Evolutionary conservation across 495 filamentous ascomycete genomes (phyloP), one percentile per base, ranked within the genome.

Genomic region (Penicillium coffeae): DNA sequence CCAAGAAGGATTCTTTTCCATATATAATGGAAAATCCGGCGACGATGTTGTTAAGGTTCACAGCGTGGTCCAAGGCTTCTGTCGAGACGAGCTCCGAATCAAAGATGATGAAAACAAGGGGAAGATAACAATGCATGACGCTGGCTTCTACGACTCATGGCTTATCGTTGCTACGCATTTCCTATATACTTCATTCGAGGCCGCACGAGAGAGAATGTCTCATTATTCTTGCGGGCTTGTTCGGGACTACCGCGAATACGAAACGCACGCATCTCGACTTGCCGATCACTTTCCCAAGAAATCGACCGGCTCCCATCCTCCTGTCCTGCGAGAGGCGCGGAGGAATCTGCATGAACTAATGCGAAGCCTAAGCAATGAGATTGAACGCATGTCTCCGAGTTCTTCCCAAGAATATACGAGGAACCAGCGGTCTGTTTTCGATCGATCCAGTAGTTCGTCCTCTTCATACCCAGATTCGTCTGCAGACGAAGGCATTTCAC

Each of bases 51-150:
- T 92, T 25, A 82, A 85, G 25, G 75, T 92, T 35, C 87, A 90
- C 60, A 84, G 79, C 25, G 86, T 92, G 1, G 85, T 90, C 5
- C 89, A 92, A 58, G 84, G 80, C 0, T 90, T 90, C 45, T 89
- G 87, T 49, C 78, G 86, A 14, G 85, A 89, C 55, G 76, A 79
- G 18, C 66, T 93, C 3, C 74, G 75, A 16, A 75, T 78, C 43
- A 68, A 60, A 51, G 74, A 81, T 30, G 71, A 74, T 8, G 72
- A 84, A 18, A 64, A 77, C 6, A 68, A 59, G 47, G 63, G 63
- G 38, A 21, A 44, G 20, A 25, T 44, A n/a, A 40, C 12, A 18
- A 60, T 42, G 9, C 38, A 51, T n/a, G 59, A 56, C 8, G 48
- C 62, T 2, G 63, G 66, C 0, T 69, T 56, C 36, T 73, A 66